Conservation (phyloP, 148 eudicot genomes). For the Simmondsia chinensis region DNA sequence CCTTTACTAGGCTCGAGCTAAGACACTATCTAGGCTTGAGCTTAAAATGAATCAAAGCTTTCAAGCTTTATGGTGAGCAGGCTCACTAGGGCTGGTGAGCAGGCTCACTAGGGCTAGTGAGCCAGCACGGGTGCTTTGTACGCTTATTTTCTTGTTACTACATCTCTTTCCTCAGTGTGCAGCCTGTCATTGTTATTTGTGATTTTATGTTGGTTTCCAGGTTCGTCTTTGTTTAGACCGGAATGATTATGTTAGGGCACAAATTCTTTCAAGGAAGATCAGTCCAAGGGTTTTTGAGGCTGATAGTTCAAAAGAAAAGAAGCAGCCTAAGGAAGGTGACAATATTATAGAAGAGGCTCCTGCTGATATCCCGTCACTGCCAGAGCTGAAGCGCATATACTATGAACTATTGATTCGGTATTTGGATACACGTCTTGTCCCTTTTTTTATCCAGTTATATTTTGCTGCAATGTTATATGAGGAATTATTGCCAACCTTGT, state of each 20-base stretch:
- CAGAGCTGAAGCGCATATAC: constrained; percentile 66
- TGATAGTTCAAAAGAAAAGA: constrained; percentile 74
- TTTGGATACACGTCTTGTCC: constrained; percentile 1
- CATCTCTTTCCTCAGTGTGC: background rate
- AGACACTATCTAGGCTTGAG: no score
- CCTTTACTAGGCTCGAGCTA: no score
- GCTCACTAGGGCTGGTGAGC: no score
- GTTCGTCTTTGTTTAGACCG: constrained; percentile 90
- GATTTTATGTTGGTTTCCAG: constrained; percentile 21
- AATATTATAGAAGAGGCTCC: constrained; percentile 73
- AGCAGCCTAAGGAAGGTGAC: constrained; percentile 82
- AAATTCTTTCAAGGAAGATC: constrained; percentile 84
- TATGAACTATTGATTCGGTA: constrained; percentile 80
- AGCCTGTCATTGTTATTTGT: background rate
- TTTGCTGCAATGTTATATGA: background rate
- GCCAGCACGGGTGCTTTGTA: no score
- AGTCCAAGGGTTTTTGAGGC: constrained; percentile 89
- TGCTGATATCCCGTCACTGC: constrained; percentile 64
- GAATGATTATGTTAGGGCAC: constrained; percentile 86
- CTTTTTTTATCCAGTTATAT: background rate
- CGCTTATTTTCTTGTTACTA: background rate
- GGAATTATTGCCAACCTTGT: no score
- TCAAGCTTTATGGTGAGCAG: no score
- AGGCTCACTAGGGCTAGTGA: no score
- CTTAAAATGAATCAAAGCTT: no score